Conservation (phyloP, 2,329 filamentous ascomycete species). For the Ceratocystis ficicola region DNA sequence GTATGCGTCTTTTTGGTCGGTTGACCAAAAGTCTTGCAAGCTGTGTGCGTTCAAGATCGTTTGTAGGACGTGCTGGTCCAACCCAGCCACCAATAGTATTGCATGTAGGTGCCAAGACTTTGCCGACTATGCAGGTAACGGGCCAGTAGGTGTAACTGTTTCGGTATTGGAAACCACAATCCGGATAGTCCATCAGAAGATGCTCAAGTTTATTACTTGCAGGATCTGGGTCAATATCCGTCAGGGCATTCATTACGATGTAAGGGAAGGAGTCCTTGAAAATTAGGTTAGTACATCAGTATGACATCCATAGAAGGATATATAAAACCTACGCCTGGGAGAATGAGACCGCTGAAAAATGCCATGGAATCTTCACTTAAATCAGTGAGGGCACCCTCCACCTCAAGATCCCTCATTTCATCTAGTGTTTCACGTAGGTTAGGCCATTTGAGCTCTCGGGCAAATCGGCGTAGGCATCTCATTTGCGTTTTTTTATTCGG, state of each 20-base stretch:
- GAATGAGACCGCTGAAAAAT: constrained; percentile 61
- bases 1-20: constrained; percentile 44
- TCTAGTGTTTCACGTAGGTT: constrained; percentile 55
- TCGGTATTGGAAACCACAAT: constrained; percentile 65
- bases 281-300: constrained; percentile 14
- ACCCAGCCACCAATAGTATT: constrained; percentile 61
- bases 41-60: constrained; percentile 54
- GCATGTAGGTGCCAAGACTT: constrained; percentile 62
- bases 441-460: constrained; percentile 64
- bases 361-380: constrained; percentile 62
- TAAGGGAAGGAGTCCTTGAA: constrained; percentile 52
- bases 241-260: constrained; percentile 64
- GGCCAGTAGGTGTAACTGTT: constrained; percentile 67
- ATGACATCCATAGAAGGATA: background rate
- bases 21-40: constrained; percentile 56
- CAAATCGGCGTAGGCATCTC: constrained; percentile 56
- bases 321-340: constrained; percentile 48
- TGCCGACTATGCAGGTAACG: constrained; percentile 57
- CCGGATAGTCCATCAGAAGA: constrained; percentile 54
- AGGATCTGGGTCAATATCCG: constrained; percentile 60
- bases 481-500: constrained; percentile 55
- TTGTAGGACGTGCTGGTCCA: constrained; percentile 56
- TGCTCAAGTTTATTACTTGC: constrained; percentile 53
- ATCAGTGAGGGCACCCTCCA: constrained; percentile 45
- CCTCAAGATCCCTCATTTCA: constrained; percentile 47